These are phyloP conservation scores for Scalesia atractyloides DNA, from an alignment of 129 eudicot genomes.

Conservation along the genomic window DNA sequence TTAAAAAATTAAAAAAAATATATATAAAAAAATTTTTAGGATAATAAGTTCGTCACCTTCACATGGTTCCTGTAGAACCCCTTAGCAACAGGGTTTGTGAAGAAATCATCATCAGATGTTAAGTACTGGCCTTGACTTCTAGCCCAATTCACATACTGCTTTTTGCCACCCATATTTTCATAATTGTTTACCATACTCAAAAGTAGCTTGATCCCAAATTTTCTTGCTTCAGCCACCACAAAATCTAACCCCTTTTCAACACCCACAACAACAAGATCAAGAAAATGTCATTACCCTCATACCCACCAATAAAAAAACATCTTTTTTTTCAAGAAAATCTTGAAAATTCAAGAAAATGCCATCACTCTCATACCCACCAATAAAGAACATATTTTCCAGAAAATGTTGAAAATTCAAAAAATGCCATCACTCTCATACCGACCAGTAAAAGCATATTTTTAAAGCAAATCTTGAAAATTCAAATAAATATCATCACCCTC, in stretches of 20 bases:
- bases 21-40: neutral
- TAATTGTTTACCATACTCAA: constrained; percentile 87
- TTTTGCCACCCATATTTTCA: constrained; percentile 87
- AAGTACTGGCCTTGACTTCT: constrained; percentile 80
- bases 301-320: constrained; percentile 22
- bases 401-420: neutral
- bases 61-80: constrained; percentile 89
- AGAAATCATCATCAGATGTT: constrained; percentile 89
- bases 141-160: constrained; percentile 98
- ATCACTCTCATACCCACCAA: constrained; percentile 11
- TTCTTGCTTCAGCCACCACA: constrained; percentile 95
- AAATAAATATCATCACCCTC: neutral
- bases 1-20: neutral
- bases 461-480: neutral
- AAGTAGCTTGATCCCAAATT: constrained; percentile 81
- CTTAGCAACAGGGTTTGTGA: constrained; percentile 69
- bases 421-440: constrained; percentile 18
- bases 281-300: constrained; percentile 22
- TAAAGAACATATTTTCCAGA: neutral
- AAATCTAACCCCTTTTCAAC: constrained; percentile 83
- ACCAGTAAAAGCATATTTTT: neutral
- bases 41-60: constrained; percentile 40
- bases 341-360: neutral
- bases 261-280: constrained; percentile 19
- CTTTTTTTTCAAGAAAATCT: neutral